Evolutionary conservation across 257 asterid genomes (phyloP).

Genomic region (Capsicum rhomboideum): DNA sequence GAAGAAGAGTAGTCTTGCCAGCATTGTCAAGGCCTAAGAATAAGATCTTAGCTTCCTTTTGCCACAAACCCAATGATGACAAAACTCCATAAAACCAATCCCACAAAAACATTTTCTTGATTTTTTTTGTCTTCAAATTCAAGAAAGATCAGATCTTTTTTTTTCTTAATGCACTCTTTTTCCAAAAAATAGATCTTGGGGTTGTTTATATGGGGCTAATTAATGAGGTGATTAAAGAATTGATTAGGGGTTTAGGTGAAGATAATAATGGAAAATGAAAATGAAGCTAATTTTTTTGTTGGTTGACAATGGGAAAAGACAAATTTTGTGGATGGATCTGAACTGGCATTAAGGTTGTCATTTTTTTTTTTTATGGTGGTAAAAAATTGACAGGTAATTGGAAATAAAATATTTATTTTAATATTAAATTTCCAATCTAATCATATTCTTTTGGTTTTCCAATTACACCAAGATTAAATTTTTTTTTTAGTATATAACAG

Average conservation of each 20-base stretch:
- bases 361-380: not conserved
- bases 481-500: too few species aligned
- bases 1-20: conserved; percentile 18
- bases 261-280: not conserved
- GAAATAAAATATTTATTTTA: not conserved
- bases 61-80: conserved; percentile 14
- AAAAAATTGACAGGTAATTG: not conserved
- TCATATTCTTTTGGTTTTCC: not conserved
- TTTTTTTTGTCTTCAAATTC: not conserved
- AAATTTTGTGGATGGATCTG: not conserved
- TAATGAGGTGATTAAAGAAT: not conserved
- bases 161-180: not conserved
- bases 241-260: conserved; percentile 1
- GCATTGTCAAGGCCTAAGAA: conserved; percentile 15
- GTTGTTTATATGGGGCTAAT: not conserved
- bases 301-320: not conserved
- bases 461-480: not conserved
- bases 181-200: not conserved
- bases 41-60: conserved; percentile 15
- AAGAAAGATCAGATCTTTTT: not conserved
- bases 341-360: not conserved
- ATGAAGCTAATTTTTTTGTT: not conserved
- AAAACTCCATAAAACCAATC: conserved; percentile 18
- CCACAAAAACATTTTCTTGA: conserved; percentile 8
- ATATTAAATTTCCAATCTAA: not conserved